These are phyloP conservation scores for Triadica sebifera DNA, from an alignment of 345 rosid species.

Conservation along the genomic window DNA sequence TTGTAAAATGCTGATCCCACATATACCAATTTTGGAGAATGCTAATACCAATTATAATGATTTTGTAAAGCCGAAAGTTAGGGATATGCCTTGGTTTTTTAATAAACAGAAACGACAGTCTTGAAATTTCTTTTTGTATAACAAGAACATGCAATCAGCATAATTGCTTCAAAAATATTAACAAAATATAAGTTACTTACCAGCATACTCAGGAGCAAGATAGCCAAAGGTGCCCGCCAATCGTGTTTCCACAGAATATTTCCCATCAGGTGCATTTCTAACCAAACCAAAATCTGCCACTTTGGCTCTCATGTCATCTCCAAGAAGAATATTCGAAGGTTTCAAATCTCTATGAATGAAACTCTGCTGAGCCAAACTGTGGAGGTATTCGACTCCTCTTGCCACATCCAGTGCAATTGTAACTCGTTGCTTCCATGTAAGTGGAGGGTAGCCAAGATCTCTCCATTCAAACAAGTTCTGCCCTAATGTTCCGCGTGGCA, in stretches of 20 bases:
- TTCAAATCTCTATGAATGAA: conserved; percentile 34
- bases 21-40: not conserved
- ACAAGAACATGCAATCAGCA: not conserved
- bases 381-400: conserved; percentile 29
- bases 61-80: not conserved
- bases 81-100: not conserved
- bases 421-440: conserved; percentile 27
- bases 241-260: conserved; percentile 23
- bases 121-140: not conserved
- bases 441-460: conserved; percentile 8
- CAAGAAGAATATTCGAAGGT: conserved; percentile 31
- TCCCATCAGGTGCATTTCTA: conserved; percentile 31
- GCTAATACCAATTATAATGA: not conserved
- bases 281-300: conserved; percentile 33
- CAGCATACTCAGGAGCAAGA: conserved; percentile 36
- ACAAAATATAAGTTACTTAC: conserved; percentile 4
- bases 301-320: conserved; percentile 34
- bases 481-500: conserved; percentile 24
- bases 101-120: not conserved
- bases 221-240: conserved; percentile 32
- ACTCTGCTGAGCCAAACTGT: conserved; percentile 27
- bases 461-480: conserved; percentile 27
- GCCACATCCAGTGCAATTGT: conserved; percentile 32
- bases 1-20: not conserved
- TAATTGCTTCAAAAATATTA: not conserved